phyloP scores from a whole-genome alignment of 306 rosid genomes.

The Dryas drummondii region DNA sequence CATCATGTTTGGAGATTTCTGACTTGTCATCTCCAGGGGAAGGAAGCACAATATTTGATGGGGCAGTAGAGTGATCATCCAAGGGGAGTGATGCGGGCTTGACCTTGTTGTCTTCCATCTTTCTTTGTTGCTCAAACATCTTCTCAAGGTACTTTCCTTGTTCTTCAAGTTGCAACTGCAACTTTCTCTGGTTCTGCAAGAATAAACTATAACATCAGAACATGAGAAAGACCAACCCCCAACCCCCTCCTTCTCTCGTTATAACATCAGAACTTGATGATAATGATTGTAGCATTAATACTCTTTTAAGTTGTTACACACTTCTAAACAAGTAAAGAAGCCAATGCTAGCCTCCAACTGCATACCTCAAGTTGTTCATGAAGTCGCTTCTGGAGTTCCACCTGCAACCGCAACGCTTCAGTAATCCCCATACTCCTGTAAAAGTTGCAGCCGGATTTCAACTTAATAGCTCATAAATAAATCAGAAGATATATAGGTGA shows the following conservation, averaged over 20 bases:
- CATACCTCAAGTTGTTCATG: constrained; percentile 98
- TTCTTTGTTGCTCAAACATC: constrained; percentile 84
- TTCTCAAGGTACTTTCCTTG: constrained; percentile 75
- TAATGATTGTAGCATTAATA: too few relatives aligned
- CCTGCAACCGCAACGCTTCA: constrained; percentile 87
- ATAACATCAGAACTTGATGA: background rate
- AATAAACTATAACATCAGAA: constrained; percentile 26
- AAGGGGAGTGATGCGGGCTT: constrained; percentile 41
- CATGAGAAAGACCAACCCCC: background rate
- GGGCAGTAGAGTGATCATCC: constrained; percentile 37
- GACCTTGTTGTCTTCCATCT: constrained; percentile 48
- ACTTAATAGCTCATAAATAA: background rate
- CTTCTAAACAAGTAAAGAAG: background rate
- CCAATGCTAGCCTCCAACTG: constrained; percentile 8
- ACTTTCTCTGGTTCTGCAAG: constrained; percentile 71
- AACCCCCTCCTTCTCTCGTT: too few relatives aligned
- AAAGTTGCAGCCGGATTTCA: constrained; percentile 13
- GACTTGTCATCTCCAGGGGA: constrained; percentile 21
- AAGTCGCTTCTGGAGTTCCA: constrained; percentile 97
- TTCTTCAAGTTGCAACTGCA: constrained; percentile 84
- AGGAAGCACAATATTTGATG: constrained; percentile 21
- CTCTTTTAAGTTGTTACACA: background rate
- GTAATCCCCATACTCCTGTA: constrained; percentile 81
- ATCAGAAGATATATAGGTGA: background rate
- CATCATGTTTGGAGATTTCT: constrained; percentile 31